Evolutionary conservation across 2,329 filamentous ascomycete species (phyloP), one percentile per base, ranked within the genome.

Genomic region (Penicillium capsulatum): DNA sequence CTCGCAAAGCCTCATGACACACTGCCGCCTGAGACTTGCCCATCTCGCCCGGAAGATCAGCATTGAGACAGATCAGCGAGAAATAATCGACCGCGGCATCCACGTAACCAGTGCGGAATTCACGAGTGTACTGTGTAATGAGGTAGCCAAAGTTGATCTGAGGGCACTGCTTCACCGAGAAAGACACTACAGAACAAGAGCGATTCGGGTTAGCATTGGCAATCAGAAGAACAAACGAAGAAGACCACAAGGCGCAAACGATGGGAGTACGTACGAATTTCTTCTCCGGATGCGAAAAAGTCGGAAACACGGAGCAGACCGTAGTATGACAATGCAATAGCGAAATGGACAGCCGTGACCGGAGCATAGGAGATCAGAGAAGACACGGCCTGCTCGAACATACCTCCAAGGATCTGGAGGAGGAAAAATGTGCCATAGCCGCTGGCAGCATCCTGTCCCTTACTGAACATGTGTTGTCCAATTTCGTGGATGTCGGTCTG

Each of bases 91-190:
- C 86, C 2, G 94, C 92, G 22, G 88, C 86, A 42, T 86, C 85
- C 5, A 89, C 85, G 57, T 94, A 83, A 14, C 89, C 90, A 19
- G 88, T 87, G 36, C 92, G 84, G 78, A 98, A 98, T 65, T 96
- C 90, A 38, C 85, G 80, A 3, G 94, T 98, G 71, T 98, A 98
- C 63, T 92, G 88, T 28, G 91, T 94, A 45, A 97, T 75, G 73
- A 97, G 86, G 43, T 86, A 84, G 31, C 87, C 90, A 67, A 97
- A 97, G 72, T 92, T 95, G 66, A 98, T 83, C 63, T 96, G 89
- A 4, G 89, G 56, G 77, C 67, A 65, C 51, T 73, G 64, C 38
- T 69, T 72, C 15, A 72, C 72, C 24, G 68, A 70, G 41, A 67
- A 78, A 7, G 75, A 77, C 34, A 83, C 73, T 76, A 49, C 36